Percentiles rank a stretch among this genome's conserved stretches.
Conservation (phyloP, 768 basidiomycete species). For the Amanita phalloides region DNA sequence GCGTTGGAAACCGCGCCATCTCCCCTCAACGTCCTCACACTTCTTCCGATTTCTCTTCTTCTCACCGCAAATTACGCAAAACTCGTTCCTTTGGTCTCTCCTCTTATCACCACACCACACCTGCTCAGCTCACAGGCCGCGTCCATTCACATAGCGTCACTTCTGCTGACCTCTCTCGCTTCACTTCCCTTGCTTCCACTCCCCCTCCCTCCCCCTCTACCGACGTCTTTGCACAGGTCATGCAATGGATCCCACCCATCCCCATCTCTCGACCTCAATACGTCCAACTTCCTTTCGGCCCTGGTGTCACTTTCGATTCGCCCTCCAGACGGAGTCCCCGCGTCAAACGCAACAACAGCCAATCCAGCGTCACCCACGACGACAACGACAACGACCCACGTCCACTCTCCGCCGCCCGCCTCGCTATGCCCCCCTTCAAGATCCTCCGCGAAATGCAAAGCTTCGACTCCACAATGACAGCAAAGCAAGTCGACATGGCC, state of each 20-base stretch:
- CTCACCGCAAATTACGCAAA: constrained; percentile 53
- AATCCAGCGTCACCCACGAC: neutral
- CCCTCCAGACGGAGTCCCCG: constrained; percentile 35
- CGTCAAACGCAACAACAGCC: constrained; percentile 6
- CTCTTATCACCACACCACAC: neutral
- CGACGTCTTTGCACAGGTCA: constrained; percentile 6
- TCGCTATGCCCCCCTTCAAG: constrained; percentile 19
- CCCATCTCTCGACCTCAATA: constrained; percentile 6
- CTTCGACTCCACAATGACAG: constrained; percentile 76
- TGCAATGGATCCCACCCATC: neutral
- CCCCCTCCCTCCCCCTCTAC: neutral
- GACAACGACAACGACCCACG: too few species aligned
- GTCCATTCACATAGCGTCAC: constrained; percentile 76
- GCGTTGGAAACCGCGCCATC: constrained; percentile 56
- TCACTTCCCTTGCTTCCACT: constrained; percentile 13
- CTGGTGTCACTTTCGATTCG: constrained; percentile 49
- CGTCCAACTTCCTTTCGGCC: constrained; percentile 52
- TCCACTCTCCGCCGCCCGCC: constrained; percentile 13
- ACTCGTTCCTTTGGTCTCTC: constrained; percentile 48
- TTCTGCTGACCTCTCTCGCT: constrained; percentile 48
- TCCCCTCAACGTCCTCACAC: constrained; percentile 24
- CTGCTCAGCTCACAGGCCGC: constrained; percentile 29
- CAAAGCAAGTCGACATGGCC: constrained; percentile 36
- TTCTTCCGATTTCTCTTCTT: constrained; percentile 13
- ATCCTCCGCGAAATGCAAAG: constrained; percentile 75